Conservation (phyloP, 257 asterid genomes). For the Penstemon eatonii region DNA sequence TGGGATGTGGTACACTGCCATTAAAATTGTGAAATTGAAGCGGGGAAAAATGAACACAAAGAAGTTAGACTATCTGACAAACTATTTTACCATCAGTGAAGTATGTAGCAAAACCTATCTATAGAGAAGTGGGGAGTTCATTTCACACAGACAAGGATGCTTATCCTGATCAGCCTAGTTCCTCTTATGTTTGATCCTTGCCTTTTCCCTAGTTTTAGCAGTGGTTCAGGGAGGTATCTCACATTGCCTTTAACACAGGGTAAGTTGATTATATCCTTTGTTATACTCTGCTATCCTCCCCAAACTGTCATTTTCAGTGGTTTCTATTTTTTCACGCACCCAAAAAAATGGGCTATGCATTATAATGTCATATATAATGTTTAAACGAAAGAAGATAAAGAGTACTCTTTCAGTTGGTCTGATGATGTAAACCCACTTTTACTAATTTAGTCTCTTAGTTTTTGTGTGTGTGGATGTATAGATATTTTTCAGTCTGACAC, state of each 20-base stretch:
- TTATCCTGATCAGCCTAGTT: slow-evolving; percentile 8
- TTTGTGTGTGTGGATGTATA: not conserved
- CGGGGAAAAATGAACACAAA: not conserved
- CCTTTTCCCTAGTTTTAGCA: not conserved
- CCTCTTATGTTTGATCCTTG: not conserved
- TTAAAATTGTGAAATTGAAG: slow-evolving; percentile 11
- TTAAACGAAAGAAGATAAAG: not conserved
- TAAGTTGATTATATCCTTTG: not conserved
- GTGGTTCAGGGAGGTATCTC: slow-evolving; percentile 1
- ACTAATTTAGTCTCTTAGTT: not conserved
- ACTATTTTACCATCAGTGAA: not conserved
- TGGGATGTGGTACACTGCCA: not conserved
- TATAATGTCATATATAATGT: not conserved
- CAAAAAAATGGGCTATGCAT: not conserved
- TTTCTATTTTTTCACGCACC: not conserved
- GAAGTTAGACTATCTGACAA: not conserved
- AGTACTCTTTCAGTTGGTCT: slow-evolving; percentile 4
- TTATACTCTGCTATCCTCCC: not conserved
- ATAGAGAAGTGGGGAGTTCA: not conserved
- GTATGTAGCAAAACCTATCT: not conserved
- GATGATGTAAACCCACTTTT: slow-evolving; percentile 4
- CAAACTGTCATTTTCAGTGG: not conserved
- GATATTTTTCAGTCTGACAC: not conserved
- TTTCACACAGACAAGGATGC: not conserved
- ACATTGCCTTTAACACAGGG: not conserved